A percentile compares a stretch with the other conserved stretches of the same genome.
Evolutionary conservation across 2,329 filamentous ascomycete species (phyloP).

Genomic region (Colletotrichum sp.): DNA sequence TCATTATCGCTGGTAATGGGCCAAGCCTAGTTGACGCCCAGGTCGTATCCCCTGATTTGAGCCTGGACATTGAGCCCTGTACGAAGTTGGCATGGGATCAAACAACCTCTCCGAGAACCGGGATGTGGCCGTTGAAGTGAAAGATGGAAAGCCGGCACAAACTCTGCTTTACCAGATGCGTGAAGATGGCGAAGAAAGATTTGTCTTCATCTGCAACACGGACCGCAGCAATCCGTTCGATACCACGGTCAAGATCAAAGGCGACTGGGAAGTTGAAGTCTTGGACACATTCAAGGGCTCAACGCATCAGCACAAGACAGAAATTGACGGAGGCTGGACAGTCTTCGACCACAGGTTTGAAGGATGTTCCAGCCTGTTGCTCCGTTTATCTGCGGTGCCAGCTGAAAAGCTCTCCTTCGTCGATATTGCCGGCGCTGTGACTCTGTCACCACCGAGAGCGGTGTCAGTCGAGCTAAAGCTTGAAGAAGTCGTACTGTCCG

Average conservation of each 20-base stretch:
- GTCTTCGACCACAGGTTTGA: conserved; percentile 29
- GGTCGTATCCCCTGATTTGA: background rate
- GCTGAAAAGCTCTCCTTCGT: background rate
- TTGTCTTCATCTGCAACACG: conserved; percentile 35
- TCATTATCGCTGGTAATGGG: background rate
- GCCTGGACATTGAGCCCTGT: background rate
- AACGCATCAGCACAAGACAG: background rate
- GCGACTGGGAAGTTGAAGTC: conserved; percentile 28
- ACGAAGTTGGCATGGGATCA: background rate
- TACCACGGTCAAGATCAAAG: conserved; percentile 27
- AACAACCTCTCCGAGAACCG: background rate
- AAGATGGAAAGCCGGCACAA: background rate
- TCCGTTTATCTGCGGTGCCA: conserved; percentile 19
- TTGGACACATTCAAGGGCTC: conserved; percentile 32
- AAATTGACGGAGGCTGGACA: conserved; percentile 25
- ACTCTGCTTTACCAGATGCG: conserved; percentile 34
- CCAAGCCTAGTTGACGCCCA: conserved; percentile 1
- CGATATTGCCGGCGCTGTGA: background rate
- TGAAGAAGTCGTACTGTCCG: conserved; percentile 23
- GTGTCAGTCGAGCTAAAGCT: background rate
- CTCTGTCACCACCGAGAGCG: background rate
- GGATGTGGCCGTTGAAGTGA: background rate
- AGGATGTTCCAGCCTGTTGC: conserved; percentile 31
- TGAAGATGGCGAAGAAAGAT: conserved; percentile 29
- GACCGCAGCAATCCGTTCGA: conserved; percentile 25